A percentile compares a stretch with the other conserved stretches of the same genome.
Evolutionary conservation across 2,329 filamentous ascomycete species (phyloP).

Genomic region (Hymenoscyphus linearis): DNA sequence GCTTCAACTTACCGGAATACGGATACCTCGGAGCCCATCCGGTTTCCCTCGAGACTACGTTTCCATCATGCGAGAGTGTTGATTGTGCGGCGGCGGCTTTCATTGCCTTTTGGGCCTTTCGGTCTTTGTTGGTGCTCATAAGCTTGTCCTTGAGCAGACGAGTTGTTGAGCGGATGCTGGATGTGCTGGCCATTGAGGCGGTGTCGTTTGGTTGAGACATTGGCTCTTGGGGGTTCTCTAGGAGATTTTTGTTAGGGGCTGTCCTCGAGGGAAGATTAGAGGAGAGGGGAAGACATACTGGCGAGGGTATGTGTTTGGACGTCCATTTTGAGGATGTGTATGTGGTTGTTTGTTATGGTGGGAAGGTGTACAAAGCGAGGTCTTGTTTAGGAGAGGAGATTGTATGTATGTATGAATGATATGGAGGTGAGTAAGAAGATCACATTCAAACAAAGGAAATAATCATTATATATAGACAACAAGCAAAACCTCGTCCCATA

Average conservation of each 20-base stretch:
- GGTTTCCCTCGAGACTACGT: conserved; percentile 10
- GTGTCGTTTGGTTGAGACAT: conserved; percentile 25
- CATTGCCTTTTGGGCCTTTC: conserved; percentile 12
- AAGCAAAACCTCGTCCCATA: neutral
- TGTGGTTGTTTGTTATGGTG: neutral
- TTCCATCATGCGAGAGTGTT: conserved; percentile 2
- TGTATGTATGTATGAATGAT: neutral
- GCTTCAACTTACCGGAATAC: conserved; percentile 15
- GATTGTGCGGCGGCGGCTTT: conserved; percentile 2
- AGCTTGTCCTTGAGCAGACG: conserved; percentile 23
- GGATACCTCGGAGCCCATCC: conserved; percentile 7
- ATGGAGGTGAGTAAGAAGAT: neutral
- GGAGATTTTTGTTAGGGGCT: conserved; percentile 24
- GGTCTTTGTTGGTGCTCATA: conserved; percentile 13
- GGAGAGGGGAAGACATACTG: neutral
- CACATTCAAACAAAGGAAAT: neutral
- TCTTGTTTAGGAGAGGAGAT: neutral
- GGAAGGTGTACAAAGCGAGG: neutral
- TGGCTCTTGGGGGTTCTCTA: conserved; percentile 19
- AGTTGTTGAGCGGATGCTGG: conserved; percentile 25
- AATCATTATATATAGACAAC: neutral
- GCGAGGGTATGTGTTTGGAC: neutral
- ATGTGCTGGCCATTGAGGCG: conserved; percentile 24
- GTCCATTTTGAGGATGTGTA: neutral
- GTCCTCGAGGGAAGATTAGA: neutral